Conservation (phyloP, 108 stramenopile genomes). For the Nannochloropsis salina region DNA sequence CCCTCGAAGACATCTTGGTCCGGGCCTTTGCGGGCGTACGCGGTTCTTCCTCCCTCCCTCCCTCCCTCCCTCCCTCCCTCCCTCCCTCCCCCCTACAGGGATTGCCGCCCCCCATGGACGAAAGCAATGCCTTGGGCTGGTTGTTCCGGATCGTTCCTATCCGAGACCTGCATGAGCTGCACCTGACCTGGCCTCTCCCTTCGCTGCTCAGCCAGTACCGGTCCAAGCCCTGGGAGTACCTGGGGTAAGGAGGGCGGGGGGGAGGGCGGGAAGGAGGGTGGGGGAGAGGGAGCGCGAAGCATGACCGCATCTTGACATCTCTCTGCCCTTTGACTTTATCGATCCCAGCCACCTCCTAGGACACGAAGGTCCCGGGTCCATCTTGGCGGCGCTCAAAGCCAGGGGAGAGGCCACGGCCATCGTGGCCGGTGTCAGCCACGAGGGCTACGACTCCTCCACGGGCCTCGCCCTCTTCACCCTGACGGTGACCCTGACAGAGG, state of each 20-base stretch:
- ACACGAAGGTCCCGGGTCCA: constrained; percentile 85
- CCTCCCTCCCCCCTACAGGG: neutral
- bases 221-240: constrained; percentile 67
- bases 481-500: constrained; percentile 22
- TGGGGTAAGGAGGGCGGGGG: constrained; percentile 45
- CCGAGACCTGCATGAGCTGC: constrained; percentile 68
- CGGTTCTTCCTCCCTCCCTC: neutral
- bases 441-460: constrained; percentile 36
- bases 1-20: constrained; percentile 19
- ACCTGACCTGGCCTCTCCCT: constrained; percentile 79
- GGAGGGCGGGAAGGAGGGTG: neutral
- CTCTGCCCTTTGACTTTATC: too few species aligned
- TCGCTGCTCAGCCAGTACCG: constrained; percentile 50
- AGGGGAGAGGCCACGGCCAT: constrained; percentile 67
- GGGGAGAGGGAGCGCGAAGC: too few species aligned
- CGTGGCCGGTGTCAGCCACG: constrained; percentile 61
- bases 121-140: constrained; percentile 31
- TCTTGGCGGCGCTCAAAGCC: constrained; percentile 70
- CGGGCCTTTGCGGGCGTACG: constrained; percentile 16
- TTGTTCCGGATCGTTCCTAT: constrained; percentile 76
- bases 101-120: constrained; percentile 26
- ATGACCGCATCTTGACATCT: too few species aligned
- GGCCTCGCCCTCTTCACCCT: constrained; percentile 40
- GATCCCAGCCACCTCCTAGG: constrained; percentile 74
- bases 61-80: neutral